Evolutionary conservation across 2,329 filamentous ascomycete genomes (phyloP).

Genomic region (Ceratocystis alfenasii): DNA sequence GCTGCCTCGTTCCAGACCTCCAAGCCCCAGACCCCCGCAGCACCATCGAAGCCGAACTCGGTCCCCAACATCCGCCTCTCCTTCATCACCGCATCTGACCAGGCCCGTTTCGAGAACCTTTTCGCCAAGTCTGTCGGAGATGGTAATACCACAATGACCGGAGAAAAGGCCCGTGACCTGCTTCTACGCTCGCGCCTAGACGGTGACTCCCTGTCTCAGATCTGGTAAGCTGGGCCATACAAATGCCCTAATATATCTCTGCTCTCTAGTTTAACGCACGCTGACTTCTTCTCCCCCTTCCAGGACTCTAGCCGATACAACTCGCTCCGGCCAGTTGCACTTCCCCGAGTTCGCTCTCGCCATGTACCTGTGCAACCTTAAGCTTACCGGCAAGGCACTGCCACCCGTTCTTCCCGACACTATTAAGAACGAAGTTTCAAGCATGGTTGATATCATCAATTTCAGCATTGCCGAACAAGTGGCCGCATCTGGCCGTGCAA

Average conservation of each 20-base stretch:
- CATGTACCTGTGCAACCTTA: conserved; percentile 97
- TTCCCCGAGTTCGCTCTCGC: conserved; percentile 96
- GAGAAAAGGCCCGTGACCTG: conserved; percentile 83
- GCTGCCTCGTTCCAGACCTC: conserved; percentile 52
- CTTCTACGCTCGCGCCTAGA: conserved; percentile 78
- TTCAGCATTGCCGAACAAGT: conserved; percentile 76
- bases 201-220: conserved; percentile 77
- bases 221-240: conserved; percentile 52
- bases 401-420: conserved; percentile 66
- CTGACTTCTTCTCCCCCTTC: conserved; percentile 12
- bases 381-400: conserved; percentile 72
- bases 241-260: not conserved
- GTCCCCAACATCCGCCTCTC: conserved; percentile 91
- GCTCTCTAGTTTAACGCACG: not conserved
- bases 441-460: conserved; percentile 99
- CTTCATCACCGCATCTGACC: conserved; percentile 90
- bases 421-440: conserved; percentile 92
- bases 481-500: conserved; percentile 35
- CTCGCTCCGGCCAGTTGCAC: conserved; percentile 86
- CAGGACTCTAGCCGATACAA: conserved; percentile 88
- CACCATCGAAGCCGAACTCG: conserved; percentile 49
- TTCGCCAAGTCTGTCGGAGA: conserved; percentile 92
- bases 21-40: conserved; percentile 34
- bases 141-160: conserved; percentile 72
- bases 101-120: conserved; percentile 91